phyloP scores from a whole-genome alignment of 2,329 filamentous ascomycete genomes.

The Ceratocystis ficicola region DNA sequence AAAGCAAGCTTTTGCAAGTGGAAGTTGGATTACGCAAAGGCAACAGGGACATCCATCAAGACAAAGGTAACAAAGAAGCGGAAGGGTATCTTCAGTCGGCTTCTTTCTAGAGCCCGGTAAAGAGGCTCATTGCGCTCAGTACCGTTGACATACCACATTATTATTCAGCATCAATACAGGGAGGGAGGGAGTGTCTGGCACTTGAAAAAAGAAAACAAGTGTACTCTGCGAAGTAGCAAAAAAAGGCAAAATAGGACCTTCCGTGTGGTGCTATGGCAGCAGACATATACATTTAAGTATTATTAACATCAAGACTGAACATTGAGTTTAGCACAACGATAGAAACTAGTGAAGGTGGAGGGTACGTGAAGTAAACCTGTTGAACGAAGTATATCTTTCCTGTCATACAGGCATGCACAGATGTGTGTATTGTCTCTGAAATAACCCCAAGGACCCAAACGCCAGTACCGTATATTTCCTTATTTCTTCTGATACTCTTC shows the following conservation, averaged over 20 bases:
- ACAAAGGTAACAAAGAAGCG: conserved; percentile 17
- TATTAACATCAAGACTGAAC: not conserved
- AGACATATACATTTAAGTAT: not conserved
- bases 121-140: not conserved
- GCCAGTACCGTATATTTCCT: conserved; percentile 1
- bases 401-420: not conserved
- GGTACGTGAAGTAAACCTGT: not conserved
- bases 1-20: conserved; percentile 16
- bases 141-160: not conserved
- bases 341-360: not conserved
- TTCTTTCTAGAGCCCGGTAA: conserved; percentile 16
- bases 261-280: not conserved
- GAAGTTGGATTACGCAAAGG: conserved; percentile 14
- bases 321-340: not conserved
- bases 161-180: not conserved
- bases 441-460: not conserved
- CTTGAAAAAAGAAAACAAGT: not conserved
- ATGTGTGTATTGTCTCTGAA: not conserved
- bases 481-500: no score
- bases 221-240: not conserved
- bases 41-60: conserved; percentile 20
- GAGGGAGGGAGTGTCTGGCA: not conserved
- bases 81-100: conserved; percentile 16
- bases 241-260: not conserved
- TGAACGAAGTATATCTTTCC: not conserved